Conservation (phyloP, 768 basidiomycete genomes). For the Trametopsis cervina region DNA sequence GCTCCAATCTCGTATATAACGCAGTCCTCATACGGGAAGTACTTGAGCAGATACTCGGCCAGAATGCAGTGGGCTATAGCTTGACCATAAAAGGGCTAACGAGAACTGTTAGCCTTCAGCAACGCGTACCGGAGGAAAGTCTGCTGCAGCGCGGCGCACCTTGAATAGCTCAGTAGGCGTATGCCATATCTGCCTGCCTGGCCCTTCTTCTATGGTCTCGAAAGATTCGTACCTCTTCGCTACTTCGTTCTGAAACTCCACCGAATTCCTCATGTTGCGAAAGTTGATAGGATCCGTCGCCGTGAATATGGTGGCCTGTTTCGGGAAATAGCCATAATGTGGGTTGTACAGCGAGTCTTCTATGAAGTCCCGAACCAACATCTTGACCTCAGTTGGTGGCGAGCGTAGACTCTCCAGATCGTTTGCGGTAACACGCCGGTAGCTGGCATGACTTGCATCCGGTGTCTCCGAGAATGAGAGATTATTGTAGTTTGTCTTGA, state of each 20-base stretch:
- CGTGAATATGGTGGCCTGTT: constrained; percentile 86
- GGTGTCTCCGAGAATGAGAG: constrained; percentile 45
- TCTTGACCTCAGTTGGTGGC: constrained; percentile 80
- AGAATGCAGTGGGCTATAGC: constrained; percentile 86
- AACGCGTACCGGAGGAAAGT: background rate
- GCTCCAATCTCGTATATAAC: constrained; percentile 97
- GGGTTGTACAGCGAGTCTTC: constrained; percentile 97
- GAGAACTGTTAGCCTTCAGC: constrained; percentile 6
- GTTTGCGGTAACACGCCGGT: constrained; percentile 63
- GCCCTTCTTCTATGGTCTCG: constrained; percentile 57
- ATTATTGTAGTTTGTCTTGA: constrained; percentile 79
- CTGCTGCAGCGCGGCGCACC: constrained; percentile 38
- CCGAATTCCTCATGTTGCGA: constrained; percentile 50
- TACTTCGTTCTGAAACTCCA: constrained; percentile 79
- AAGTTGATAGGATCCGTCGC: constrained; percentile 66
- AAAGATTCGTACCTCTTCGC: constrained; percentile 69
- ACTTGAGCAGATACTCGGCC: constrained; percentile 87
- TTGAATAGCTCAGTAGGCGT: constrained; percentile 98
- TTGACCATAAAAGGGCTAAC: constrained; percentile 89
- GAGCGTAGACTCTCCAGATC: constrained; percentile 45
- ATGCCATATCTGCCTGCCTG: constrained; percentile 93
- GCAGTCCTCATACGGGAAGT: constrained; percentile 95
- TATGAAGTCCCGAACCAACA: constrained; percentile 94
- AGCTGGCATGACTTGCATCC: constrained; percentile 38
- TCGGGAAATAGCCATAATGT: constrained; percentile 94